phyloP scores from a whole-genome alignment of 306 rosid species.

The Nissolia schottii region DNA sequence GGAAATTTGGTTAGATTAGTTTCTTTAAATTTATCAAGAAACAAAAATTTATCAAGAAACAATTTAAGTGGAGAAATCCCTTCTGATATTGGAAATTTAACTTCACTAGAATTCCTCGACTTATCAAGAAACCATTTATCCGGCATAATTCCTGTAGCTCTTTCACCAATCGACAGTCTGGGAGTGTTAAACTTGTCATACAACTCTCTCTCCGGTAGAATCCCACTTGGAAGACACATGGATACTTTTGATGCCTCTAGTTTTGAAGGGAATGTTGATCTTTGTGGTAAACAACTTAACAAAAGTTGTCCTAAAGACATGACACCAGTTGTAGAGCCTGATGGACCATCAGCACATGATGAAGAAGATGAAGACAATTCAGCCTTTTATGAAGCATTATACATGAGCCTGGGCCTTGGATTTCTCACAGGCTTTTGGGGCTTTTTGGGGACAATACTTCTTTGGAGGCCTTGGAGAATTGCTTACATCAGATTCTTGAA shows the following conservation, averaged over 20 bases:
- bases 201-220: conserved; percentile 6
- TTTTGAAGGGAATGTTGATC: conserved; percentile 21
- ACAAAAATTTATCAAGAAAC: conserved; percentile 22
- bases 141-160: background rate
- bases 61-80: conserved; percentile 17
- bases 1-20: background rate
- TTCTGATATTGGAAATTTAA: background rate
- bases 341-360: background rate
- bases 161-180: conserved; percentile 5
- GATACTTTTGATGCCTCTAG: conserved; percentile 1
- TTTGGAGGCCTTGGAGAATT: background rate
- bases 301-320: background rate
- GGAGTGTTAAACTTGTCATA: background rate
- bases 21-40: conserved; percentile 17
- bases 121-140: conserved; percentile 16
- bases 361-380: background rate
- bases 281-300: conserved; percentile 15
- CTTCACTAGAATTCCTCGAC: background rate
- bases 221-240: conserved; percentile 3
- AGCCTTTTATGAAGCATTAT: background rate
- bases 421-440: conserved; percentile 3
- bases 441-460: background rate
- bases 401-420: conserved; percentile 6
- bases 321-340: background rate
- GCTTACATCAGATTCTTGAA: background rate